A percentile compares a stretch with the other conserved stretches of the same genome.
Conservation (phyloP, 2,329 filamentous ascomycete species). For the Penicillium sp. region DNA sequence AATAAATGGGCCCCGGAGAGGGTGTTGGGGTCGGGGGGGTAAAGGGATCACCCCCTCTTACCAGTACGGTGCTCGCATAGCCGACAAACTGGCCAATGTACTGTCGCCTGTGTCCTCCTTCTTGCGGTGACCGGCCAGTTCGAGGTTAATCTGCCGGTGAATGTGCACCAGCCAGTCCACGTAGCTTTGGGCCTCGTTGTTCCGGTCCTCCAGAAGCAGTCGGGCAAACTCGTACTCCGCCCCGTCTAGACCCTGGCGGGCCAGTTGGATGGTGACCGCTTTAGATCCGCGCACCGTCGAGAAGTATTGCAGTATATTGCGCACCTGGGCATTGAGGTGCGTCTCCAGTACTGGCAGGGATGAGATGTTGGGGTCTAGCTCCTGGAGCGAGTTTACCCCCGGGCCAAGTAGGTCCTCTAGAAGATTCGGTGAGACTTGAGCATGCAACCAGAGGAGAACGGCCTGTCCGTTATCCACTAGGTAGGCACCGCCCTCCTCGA, state of each 20-base stretch:
- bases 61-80: constrained; percentile 53
- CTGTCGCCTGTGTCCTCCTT: constrained; percentile 50
- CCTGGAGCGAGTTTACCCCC: constrained; percentile 70
- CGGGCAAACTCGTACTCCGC: constrained; percentile 96
- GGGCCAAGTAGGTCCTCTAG: constrained; percentile 88
- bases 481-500: constrained; percentile 93
- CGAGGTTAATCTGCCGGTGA: constrained; percentile 89
- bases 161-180: constrained; percentile 98
- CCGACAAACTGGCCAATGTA: constrained; percentile 50
- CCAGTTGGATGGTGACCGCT: constrained; percentile 85
- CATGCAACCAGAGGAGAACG: constrained; percentile 89
- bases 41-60: constrained; percentile 21
- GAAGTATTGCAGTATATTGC: constrained; percentile 90
- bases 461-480: constrained; percentile 94
- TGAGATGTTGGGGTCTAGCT: constrained; percentile 79
- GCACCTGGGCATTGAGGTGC: constrained; percentile 90
- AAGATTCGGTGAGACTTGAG: constrained; percentile 89
- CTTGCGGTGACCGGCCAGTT: constrained; percentile 62
- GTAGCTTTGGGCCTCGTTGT: constrained; percentile 97
- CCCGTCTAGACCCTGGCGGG: constrained; percentile 88
- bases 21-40: not conserved
- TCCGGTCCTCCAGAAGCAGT: constrained; percentile 88
- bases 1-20: not conserved
- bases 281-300: constrained; percentile 81
- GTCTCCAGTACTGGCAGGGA: constrained; percentile 84